Evolutionary conservation across 2,329 filamentous ascomycete genomes (phyloP).

Genomic region (Verticillium nonalfalfae): DNA sequence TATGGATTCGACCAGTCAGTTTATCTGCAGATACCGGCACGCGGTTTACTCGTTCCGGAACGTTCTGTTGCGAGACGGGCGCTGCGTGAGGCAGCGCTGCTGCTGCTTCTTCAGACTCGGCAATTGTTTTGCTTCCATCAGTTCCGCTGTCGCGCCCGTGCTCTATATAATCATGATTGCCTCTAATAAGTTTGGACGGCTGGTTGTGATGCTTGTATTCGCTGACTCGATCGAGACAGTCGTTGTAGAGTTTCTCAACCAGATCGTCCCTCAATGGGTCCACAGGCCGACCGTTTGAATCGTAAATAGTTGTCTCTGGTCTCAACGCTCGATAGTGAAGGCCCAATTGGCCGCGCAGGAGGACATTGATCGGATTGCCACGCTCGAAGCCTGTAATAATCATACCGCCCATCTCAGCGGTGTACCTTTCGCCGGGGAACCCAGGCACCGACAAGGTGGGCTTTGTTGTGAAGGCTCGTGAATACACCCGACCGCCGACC

Average conservation of each 20-base stretch:
- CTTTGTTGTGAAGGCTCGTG: constrained; percentile 59
- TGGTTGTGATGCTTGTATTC: constrained; percentile 78
- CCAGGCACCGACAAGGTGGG: constrained; percentile 41
- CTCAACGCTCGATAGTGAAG: constrained; percentile 79
- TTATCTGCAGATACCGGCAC: constrained; percentile 61
- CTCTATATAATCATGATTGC: constrained; percentile 75
- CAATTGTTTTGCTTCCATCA: constrained; percentile 66
- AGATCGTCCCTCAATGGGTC: constrained; percentile 72
- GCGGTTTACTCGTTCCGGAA: constrained; percentile 46
- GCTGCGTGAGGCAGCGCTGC: constrained; percentile 51
- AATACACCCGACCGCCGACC: constrained; percentile 90
- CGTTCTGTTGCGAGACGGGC: constrained; percentile 47
- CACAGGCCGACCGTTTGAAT: constrained; percentile 71
- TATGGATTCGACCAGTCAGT: constrained; percentile 66
- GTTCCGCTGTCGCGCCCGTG: constrained; percentile 71
- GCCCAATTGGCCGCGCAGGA: constrained; percentile 84
- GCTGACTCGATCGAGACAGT: constrained; percentile 86
- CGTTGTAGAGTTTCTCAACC: constrained; percentile 90
- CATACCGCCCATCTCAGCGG: constrained; percentile 95
- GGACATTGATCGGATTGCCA: constrained; percentile 87
- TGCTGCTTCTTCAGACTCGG: constrained; percentile 64
- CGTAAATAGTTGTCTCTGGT: constrained; percentile 82
- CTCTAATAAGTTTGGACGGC: constrained; percentile 66
- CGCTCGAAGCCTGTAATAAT: constrained; percentile 96
- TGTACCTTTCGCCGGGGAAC: constrained; percentile 59